phyloP scores from a whole-genome alignment of 2,329 filamentous ascomycete species.

The Fusarium buharicum region DNA sequence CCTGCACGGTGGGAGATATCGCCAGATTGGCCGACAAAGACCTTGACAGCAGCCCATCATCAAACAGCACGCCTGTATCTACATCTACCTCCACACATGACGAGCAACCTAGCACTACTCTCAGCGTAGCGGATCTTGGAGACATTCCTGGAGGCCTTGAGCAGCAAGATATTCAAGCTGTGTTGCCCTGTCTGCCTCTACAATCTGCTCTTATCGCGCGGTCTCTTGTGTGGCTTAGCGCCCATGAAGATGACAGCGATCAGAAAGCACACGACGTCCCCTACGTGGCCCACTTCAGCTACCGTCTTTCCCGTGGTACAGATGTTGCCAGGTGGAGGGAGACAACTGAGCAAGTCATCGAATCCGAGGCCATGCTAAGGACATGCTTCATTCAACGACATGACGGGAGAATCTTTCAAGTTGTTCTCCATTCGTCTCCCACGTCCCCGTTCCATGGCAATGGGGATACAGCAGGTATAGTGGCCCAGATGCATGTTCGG shows the following conservation, averaged over 20 bases:
- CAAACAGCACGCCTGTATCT: no score
- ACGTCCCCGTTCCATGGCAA: neutral
- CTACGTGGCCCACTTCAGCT: slow-evolving; percentile 25
- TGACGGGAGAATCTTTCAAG: slow-evolving; percentile 19
- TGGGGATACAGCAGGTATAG: neutral
- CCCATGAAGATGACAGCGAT: neutral
- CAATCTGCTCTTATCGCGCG: slow-evolving; percentile 25
- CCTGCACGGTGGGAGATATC: neutral
- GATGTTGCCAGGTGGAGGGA: slow-evolving; percentile 9
- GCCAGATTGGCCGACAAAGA: no score
- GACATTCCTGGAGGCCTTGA: neutral
- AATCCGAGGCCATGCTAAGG: slow-evolving; percentile 15
- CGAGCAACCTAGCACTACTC: no score
- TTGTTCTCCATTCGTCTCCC: slow-evolving; percentile 1
- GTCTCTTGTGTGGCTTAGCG: slow-evolving; percentile 8
- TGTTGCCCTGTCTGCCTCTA: slow-evolving; percentile 23
- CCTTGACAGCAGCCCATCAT: no score
- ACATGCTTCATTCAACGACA: slow-evolving; percentile 28
- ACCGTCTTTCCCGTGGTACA: slow-evolving; percentile 3
- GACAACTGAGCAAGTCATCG: neutral
- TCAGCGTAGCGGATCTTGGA: neutral
- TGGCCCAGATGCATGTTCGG: slow-evolving; percentile 1
- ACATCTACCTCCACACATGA: no score
- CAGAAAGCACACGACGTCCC: neutral
- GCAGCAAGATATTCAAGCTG: neutral